These are phyloP conservation scores for Fagus crenata DNA, from an alignment of 306 rosid genomes.

Conservation along the genomic window DNA sequence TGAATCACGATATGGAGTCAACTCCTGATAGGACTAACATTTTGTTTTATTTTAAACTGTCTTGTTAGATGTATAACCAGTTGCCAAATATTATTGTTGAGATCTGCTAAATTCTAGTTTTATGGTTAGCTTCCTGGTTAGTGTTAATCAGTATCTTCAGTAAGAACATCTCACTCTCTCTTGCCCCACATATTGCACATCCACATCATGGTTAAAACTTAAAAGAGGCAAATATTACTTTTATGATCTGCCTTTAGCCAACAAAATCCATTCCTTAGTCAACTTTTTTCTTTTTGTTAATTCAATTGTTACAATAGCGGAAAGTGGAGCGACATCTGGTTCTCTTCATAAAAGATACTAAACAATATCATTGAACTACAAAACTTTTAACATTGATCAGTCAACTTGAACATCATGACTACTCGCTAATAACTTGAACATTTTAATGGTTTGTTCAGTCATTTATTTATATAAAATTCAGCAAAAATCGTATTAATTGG, in stretches of 20 bases:
- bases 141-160: neutral
- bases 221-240: neutral
- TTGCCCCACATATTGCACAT: neutral
- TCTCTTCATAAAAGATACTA: too few relatives aligned
- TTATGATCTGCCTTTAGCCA: conserved; percentile 23
- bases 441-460: neutral
- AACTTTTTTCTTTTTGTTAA: neutral
- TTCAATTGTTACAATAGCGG: too few relatives aligned
- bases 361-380: too few relatives aligned
- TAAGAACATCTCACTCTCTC: conserved; percentile 2
- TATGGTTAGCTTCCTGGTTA: neutral
- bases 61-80: neutral
- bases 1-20: neutral
- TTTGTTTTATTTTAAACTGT: neutral
- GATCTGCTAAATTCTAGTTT: neutral
- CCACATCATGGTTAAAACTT: conserved; percentile 1
- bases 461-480: neutral
- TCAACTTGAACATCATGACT: neutral
- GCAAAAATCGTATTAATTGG: too few relatives aligned
- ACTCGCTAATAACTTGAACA: neutral
- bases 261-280: neutral
- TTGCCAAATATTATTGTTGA: neutral
- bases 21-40: neutral
- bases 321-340: too few relatives aligned
- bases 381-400: neutral